These are phyloP conservation scores for Schwanniomyces etchellsii DNA, from an alignment of 1,139 yeast genomes.

Conservation along the genomic window DNA sequence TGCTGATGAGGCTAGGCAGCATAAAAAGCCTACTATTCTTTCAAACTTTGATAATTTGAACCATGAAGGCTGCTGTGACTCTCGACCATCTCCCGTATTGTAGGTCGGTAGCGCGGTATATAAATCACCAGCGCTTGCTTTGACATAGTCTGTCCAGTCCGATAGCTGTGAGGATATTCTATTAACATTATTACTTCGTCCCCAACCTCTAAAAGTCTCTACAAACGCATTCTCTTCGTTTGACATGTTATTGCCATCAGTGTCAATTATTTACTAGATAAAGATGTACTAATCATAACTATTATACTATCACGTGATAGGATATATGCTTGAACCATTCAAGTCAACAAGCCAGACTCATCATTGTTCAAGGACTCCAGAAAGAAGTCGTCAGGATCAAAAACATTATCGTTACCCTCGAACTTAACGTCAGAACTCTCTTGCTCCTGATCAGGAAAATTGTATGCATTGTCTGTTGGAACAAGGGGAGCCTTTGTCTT, in stretches of 20 bases:
- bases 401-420: conserved; percentile 5
- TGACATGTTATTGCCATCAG: conserved; percentile 18
- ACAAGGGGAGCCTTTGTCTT: not conserved
- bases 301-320: not conserved
- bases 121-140: conserved; percentile 35
- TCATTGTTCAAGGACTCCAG: conserved; percentile 8
- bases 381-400: conserved; percentile 12
- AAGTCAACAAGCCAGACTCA: not conserved
- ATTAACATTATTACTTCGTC: conserved; percentile 8
- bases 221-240: conserved; percentile 39
- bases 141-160: conserved; percentile 44
- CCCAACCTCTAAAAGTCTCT: conserved; percentile 39
- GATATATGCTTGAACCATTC: no score
- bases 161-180: conserved; percentile 21
- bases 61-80: conserved; percentile 46
- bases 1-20: conserved; percentile 69
- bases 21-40: conserved; percentile 68
- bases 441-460: not conserved
- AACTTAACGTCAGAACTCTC: conserved; percentile 3
- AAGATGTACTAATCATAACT: no score
- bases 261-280: not conserved
- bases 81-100: conserved; percentile 17
- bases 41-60: conserved; percentile 70
- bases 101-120: conserved; percentile 37
- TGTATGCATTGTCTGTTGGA: not conserved